Evolutionary conservation across 305 asterid species (phyloP).

Genomic region (Rubia peregrina): DNA sequence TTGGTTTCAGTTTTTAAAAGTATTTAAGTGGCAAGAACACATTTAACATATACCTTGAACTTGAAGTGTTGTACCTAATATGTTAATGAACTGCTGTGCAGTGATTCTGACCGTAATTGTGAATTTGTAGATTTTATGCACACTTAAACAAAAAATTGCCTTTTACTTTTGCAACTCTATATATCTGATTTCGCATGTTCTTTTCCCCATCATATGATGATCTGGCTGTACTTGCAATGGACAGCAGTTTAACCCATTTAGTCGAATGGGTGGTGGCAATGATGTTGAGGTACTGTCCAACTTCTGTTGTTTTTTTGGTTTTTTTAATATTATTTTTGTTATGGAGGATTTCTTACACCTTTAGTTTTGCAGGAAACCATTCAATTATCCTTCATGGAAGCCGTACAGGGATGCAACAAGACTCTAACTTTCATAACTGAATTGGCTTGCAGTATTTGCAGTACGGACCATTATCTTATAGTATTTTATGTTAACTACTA

Average conservation of each 20-base stretch:
- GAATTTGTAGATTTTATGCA: background rate
- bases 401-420: slow-evolving; percentile 90
- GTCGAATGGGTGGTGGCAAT: slow-evolving; percentile 81
- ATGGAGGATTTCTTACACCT: slow-evolving; percentile 11
- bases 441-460: slow-evolving; percentile 68
- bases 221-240: slow-evolving; percentile 23
- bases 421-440: slow-evolving; percentile 68
- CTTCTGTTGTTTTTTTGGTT: background rate
- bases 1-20: background rate
- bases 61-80: background rate
- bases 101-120: background rate
- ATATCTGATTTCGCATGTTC: slow-evolving; percentile 22
- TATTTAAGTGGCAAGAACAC: background rate
- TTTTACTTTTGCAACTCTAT: background rate
- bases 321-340: background rate
- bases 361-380: slow-evolving; percentile 47
- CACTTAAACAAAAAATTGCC: background rate
- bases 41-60: background rate
- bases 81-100: background rate
- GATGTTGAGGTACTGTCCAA: slow-evolving; percentile 61
- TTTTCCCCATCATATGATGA: slow-evolving; percentile 22
- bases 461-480: slow-evolving; percentile 30
- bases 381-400: slow-evolving; percentile 94
- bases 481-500: background rate
- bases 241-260: slow-evolving; percentile 58